Conservation (phyloP, 495 filamentous ascomycete species). For the Halenospora varia region DNA sequence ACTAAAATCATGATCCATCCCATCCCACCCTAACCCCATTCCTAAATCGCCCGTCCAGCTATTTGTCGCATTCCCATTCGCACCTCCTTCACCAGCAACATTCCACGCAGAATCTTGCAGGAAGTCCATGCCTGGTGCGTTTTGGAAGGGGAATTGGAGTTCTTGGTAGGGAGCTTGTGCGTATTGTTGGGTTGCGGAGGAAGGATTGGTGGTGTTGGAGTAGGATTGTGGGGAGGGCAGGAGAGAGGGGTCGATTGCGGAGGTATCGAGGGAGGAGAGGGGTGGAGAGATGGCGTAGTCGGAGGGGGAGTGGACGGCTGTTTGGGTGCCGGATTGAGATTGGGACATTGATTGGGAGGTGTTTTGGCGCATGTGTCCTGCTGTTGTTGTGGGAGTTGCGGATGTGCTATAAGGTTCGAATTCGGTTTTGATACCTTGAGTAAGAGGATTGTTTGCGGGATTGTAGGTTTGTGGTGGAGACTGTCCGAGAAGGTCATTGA, state of each 20-base stretch:
- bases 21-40: constrained; percentile 65
- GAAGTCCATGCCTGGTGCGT: constrained; percentile 20
- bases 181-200: constrained; percentile 2
- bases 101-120: constrained; percentile 21
- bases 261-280: constrained; percentile 32
- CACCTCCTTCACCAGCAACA: constrained; percentile 25
- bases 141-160: constrained; percentile 15
- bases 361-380: constrained; percentile 4
- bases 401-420: constrained; percentile 8
- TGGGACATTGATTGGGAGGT: neutral
- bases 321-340: constrained; percentile 6
- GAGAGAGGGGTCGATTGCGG: constrained; percentile 41
- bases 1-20: constrained; percentile 73
- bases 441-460: neutral
- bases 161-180: constrained; percentile 14
- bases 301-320: constrained; percentile 10
- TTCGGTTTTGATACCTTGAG: constrained; percentile 8
- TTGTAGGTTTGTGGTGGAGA: neutral
- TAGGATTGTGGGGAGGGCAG: constrained; percentile 36
- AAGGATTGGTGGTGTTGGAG: constrained; percentile 3
- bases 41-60: constrained; percentile 42
- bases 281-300: constrained; percentile 23
- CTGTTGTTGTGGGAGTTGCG: neutral
- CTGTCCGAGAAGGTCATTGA: constrained; percentile 48
- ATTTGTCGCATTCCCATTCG: constrained; percentile 28